Percentiles rank a stretch among this genome's conserved stretches.
These are phyloP conservation scores for Hondaea fermentalgiana DNA, from an alignment of 108 stramenopile species.

Conservation along the genomic window DNA sequence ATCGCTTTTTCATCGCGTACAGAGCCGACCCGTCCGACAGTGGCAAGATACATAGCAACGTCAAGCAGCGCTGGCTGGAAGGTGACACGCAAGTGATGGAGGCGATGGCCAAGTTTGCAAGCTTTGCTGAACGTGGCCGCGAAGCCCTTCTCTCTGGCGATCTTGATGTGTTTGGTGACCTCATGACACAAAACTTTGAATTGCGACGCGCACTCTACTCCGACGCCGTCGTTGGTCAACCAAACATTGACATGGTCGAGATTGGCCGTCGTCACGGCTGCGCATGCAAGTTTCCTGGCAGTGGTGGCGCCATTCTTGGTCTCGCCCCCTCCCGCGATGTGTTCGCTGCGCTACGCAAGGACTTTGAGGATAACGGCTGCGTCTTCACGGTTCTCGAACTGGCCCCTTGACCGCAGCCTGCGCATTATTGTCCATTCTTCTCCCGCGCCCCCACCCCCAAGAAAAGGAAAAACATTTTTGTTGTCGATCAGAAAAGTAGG, in stretches of 20 bases:
- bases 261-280: neutral
- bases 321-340: neutral
- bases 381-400: neutral
- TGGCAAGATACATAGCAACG: constrained; percentile 24
- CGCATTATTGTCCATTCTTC: neutral
- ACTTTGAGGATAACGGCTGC: neutral
- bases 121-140: neutral
- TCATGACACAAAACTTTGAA: constrained; percentile 27
- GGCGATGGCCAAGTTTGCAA: constrained; percentile 16
- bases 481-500: no score
- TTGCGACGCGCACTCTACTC: constrained; percentile 22
- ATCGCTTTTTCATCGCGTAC: constrained; percentile 26
- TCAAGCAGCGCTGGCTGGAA: constrained; percentile 21
- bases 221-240: constrained; percentile 22
- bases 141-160: neutral
- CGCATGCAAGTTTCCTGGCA: constrained; percentile 31
- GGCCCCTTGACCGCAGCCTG: neutral
- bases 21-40: constrained; percentile 20
- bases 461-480: no score
- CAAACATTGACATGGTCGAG: constrained; percentile 20
- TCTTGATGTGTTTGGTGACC: neutral
- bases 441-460: neutral
- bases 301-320: constrained; percentile 29
- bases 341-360: neutral
- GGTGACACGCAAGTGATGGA: constrained; percentile 6